phyloP scores from a whole-genome alignment of 306 rosid genomes.

The Sphenostylis stenocarpa region DNA sequence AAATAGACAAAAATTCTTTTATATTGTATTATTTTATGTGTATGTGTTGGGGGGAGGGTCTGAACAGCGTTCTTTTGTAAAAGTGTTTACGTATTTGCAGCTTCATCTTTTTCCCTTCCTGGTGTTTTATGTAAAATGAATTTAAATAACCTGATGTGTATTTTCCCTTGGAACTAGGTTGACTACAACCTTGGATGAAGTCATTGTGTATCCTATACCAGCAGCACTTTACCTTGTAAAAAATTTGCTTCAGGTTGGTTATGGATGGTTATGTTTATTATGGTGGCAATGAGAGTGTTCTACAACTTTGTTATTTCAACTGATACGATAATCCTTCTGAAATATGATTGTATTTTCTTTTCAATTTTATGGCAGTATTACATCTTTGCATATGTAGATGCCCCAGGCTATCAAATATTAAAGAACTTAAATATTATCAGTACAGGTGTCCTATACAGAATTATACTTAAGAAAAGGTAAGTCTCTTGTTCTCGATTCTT shows the following conservation, averaged over 20 bases:
- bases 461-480: conserved; percentile 85
- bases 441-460: conserved; percentile 88
- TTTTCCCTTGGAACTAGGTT: conserved; percentile 55
- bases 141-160: conserved; percentile 3
- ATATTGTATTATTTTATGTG: background rate
- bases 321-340: conserved; percentile 17
- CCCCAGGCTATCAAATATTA: conserved; percentile 95
- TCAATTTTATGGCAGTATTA: conserved; percentile 70
- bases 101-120: conserved; percentile 13
- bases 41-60: background rate
- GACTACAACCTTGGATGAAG: conserved; percentile 82
- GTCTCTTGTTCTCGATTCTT: conserved; percentile 7
- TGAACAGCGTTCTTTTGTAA: background rate
- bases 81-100: conserved; percentile 16
- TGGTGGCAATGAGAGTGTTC: background rate
- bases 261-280: conserved; percentile 12
- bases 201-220: conserved; percentile 89
- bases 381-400: conserved; percentile 94
- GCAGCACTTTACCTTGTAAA: conserved; percentile 89
- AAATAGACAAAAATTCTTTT: background rate
- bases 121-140: conserved; percentile 3
- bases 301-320: conserved; percentile 4
- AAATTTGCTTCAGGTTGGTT: conserved; percentile 90
- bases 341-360: conserved; percentile 32
- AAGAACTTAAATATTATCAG: conserved; percentile 91